Evolutionary conservation across 257 asterid species (phyloP).

Genomic region (Nicotiana attenuata): DNA sequence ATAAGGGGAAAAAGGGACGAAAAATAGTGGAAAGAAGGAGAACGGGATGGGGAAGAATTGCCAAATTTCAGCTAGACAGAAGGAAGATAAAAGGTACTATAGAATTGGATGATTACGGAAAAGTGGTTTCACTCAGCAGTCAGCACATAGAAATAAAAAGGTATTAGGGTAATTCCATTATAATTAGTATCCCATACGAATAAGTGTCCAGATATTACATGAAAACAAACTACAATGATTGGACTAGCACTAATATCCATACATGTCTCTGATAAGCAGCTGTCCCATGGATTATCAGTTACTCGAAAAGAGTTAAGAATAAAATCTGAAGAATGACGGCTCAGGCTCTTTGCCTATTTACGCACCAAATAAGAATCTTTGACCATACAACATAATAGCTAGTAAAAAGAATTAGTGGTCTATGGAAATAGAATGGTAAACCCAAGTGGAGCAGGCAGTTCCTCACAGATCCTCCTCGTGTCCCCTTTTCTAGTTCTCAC

Average conservation of each 20-base stretch:
- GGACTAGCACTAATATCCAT: background rate
- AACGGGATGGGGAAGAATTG: too few species aligned
- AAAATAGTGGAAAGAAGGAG: too few species aligned
- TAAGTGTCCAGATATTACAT: background rate
- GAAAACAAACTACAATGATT: background rate
- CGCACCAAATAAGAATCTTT: background rate
- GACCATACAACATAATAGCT: background rate
- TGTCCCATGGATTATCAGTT: background rate
- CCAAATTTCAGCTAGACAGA: too few species aligned
- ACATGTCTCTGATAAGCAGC: background rate
- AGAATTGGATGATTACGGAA: background rate
- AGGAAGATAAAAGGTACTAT: background rate
- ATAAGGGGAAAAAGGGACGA: background rate
- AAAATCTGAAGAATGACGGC: background rate
- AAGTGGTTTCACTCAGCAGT: background rate
- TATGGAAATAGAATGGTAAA: background rate
- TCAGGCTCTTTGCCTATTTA: background rate
- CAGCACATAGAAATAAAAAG: background rate
- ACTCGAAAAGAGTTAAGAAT: background rate
- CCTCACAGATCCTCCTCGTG: background rate
- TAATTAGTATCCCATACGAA: background rate
- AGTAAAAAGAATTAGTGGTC: background rate
- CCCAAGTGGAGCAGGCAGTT: background rate
- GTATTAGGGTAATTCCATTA: background rate
- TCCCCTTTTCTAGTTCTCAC: background rate